These are phyloP conservation scores for Fraxinus paxiana DNA, from an alignment of 305 asterid genomes.

Conservation along the genomic window DNA sequence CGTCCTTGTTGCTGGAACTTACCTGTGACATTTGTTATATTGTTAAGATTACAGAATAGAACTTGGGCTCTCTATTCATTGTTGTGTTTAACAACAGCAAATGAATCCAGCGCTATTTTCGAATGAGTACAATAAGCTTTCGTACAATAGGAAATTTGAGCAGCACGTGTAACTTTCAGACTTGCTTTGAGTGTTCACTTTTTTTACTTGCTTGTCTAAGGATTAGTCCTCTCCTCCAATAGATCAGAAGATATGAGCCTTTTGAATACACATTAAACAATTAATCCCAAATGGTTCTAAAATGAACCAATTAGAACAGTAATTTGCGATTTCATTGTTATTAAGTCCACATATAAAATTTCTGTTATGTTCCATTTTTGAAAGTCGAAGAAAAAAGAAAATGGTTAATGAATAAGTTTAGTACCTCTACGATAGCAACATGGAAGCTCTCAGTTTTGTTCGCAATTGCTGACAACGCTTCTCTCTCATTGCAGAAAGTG, in stretches of 20 bases:
- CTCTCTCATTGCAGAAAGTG: slow-evolving; percentile 32
- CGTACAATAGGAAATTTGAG: neutral
- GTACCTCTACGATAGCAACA: slow-evolving; percentile 53
- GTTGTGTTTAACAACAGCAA: neutral
- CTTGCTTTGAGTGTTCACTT: neutral
- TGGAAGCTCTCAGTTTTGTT: slow-evolving; percentile 42
- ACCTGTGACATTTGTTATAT: neutral
- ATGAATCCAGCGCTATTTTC: neutral
- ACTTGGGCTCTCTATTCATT: neutral
- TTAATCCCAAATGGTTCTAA: neutral
- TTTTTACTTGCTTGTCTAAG: neutral
- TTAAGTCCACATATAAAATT: neutral
- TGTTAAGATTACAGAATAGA: neutral
- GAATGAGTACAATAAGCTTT: neutral
- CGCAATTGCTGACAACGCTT: slow-evolving; percentile 39
- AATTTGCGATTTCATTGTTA: neutral
- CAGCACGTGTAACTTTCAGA: neutral
- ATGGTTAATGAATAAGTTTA: neutral
- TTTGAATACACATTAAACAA: neutral
- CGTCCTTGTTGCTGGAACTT: neutral
- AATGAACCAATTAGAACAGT: neutral
- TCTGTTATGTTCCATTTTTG: neutral
- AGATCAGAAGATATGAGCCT: neutral
- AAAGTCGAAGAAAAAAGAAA: neutral
- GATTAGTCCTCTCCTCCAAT: neutral